Percentiles rank a stretch among this genome's conserved stretches.
These are phyloP conservation scores for Lyophyllum atratum DNA, from an alignment of 768 basidiomycete genomes.

Conservation along the genomic window DNA sequence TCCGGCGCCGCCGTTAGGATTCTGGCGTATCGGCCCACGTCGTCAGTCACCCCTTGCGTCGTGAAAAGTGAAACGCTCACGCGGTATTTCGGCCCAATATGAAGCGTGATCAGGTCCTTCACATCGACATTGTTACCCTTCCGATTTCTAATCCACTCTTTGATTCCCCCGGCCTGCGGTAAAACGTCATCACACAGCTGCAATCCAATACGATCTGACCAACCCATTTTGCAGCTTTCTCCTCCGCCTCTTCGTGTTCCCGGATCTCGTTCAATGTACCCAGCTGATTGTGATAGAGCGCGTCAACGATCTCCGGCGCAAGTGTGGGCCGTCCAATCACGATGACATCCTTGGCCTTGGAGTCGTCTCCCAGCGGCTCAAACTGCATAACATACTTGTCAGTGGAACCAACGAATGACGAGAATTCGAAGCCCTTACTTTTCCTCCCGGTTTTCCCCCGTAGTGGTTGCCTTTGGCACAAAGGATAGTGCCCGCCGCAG, in stretches of 20 bases:
- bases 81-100: neutral
- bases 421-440: too few relatives aligned
- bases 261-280: too few relatives aligned
- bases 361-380: neutral
- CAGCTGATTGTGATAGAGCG: slow-evolving; percentile 13
- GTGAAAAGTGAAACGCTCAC: neutral
- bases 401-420: too few relatives aligned
- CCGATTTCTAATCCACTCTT: slow-evolving; percentile 1
- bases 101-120: neutral
- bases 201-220: neutral
- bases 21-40: neutral
- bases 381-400: too few relatives aligned
- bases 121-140: neutral
- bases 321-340: slow-evolving; percentile 6
- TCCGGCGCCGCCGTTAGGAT: neutral
- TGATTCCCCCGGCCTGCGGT: neutral
- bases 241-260: neutral
- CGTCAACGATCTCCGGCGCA: neutral
- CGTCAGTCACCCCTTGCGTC: too few relatives aligned
- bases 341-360: slow-evolving; percentile 11
- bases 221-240: neutral
- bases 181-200: neutral
- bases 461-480: too few relatives aligned
- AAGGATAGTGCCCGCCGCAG: too few relatives aligned
- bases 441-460: too few relatives aligned